Conservation (phyloP, 345 rosid genomes). For the Limnanthes douglasii region DNA sequence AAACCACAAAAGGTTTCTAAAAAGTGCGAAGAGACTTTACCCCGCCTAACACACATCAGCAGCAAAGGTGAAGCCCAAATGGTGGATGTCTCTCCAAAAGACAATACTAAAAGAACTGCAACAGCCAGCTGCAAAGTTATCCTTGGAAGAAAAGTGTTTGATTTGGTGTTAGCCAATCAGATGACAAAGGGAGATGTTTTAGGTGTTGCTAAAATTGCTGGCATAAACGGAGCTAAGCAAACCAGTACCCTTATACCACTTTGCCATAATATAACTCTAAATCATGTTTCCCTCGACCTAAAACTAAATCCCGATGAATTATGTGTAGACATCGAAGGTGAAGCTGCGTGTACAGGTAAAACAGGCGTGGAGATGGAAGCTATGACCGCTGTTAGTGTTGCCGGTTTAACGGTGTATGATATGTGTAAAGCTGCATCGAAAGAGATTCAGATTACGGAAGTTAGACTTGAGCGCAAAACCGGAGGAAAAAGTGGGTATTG, state of each 20-base stretch:
- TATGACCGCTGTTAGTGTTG: conserved; percentile 62
- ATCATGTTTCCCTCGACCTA: conserved; percentile 58
- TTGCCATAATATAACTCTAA: conserved; percentile 67
- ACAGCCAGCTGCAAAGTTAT: conserved; percentile 63
- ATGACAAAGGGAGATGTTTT: conserved; percentile 94
- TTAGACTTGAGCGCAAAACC: conserved; percentile 50
- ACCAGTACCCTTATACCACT: conserved; percentile 76
- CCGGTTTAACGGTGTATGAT: conserved; percentile 85
- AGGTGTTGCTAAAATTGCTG: conserved; percentile 81
- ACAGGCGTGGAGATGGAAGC: conserved; percentile 98
- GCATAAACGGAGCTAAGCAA: conserved; percentile 78
- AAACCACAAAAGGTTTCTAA: conserved; percentile 11
- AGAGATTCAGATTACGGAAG: conserved; percentile 45
- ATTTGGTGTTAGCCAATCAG: conserved; percentile 67
- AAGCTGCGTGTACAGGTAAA: conserved; percentile 62
- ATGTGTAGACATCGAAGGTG: conserved; percentile 72
- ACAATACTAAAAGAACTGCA: conserved; percentile 49
- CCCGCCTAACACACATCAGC: conserved; percentile 46
- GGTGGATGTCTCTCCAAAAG: conserved; percentile 89
- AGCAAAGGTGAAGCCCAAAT: conserved; percentile 66
- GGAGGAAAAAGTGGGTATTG: conserved; percentile 87
- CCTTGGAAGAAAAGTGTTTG: conserved; percentile 56
- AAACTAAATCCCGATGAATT: conserved; percentile 39
- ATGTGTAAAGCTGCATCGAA: conserved; percentile 98
- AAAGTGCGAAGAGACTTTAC: conserved; percentile 4